Evolutionary conservation across 768 basidiomycete genomes (phyloP).

Genomic region (Hydnum rufescens): DNA sequence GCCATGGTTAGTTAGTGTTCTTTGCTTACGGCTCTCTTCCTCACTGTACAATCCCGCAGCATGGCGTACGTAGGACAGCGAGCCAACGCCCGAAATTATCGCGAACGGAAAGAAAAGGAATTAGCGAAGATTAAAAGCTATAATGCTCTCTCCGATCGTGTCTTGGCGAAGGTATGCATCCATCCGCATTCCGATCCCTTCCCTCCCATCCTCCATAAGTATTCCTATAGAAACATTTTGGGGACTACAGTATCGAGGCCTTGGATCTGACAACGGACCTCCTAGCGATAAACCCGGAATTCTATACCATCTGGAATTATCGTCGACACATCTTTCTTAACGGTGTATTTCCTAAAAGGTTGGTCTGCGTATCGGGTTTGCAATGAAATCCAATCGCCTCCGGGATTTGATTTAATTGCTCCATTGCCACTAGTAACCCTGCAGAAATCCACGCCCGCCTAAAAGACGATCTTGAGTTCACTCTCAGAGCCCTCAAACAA

Average conservation of each 20-base stretch:
- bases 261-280: slow-evolving; percentile 58
- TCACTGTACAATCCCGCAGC: too few species aligned
- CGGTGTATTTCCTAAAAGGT: slow-evolving; percentile 54
- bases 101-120: slow-evolving; percentile 43
- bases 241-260: slow-evolving; percentile 54
- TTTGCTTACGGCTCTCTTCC: too few species aligned
- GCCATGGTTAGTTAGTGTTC: too few species aligned
- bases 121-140: slow-evolving; percentile 60
- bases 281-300: slow-evolving; percentile 79
- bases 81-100: too few species aligned
- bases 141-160: slow-evolving; percentile 37
- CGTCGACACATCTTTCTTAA: slow-evolving; percentile 57
- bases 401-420: too few species aligned
- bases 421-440: slow-evolving; percentile 27
- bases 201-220: neutral
- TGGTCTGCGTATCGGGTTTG: neutral
- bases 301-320: slow-evolving; percentile 94
- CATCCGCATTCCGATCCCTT: neutral
- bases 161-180: slow-evolving; percentile 40
- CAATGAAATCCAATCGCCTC: neutral
- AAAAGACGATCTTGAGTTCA: slow-evolving; percentile 56
- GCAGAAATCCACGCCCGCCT: slow-evolving; percentile 44
- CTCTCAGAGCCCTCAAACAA: slow-evolving; percentile 55
- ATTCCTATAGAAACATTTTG: slow-evolving; percentile 36
- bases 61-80: too few species aligned